These are phyloP conservation scores for Saussurea involucrata DNA, from an alignment of 129 eudicot species.

Conservation along the genomic window DNA sequence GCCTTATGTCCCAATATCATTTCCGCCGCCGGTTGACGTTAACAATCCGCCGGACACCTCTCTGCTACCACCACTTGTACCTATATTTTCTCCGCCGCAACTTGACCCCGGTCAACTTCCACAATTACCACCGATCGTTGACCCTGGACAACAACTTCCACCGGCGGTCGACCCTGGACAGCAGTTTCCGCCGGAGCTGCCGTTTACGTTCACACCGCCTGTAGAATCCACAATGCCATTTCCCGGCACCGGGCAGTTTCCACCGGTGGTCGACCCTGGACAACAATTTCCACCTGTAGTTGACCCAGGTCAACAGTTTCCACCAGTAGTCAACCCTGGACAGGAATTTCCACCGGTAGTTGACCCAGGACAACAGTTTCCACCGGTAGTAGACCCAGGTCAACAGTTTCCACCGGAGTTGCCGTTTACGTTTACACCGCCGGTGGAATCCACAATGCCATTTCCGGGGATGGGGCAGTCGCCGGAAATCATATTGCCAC, in stretches of 20 bases:
- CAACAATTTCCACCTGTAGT: not conserved
- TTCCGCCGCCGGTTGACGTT: conserved; percentile 17
- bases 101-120: conserved; percentile 9
- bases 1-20: conserved; percentile 32
- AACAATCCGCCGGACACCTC: conserved; percentile 18
- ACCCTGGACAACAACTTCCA: not conserved
- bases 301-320: conserved; percentile 6
- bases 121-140: not conserved
- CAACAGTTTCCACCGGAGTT: not conserved
- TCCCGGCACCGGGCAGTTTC: conserved; percentile 10
- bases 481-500: conserved; percentile 25
- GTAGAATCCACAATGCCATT: conserved; percentile 13
- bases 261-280: not conserved
- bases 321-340: conserved; percentile 15
- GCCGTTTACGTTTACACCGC: conserved; percentile 18
- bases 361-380: not conserved
- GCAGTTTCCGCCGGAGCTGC: not conserved
- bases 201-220: conserved; percentile 19
- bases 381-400: not conserved
- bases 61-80: conserved; percentile 37
- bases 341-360: conserved; percentile 19
- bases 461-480: conserved; percentile 21
- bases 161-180: not conserved
- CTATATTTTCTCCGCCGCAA: conserved; percentile 28
- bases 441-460: conserved; percentile 9